Evolutionary conservation across 2,329 filamentous ascomycete species (phyloP).

Genomic region (Periconia macrospinosa): DNA sequence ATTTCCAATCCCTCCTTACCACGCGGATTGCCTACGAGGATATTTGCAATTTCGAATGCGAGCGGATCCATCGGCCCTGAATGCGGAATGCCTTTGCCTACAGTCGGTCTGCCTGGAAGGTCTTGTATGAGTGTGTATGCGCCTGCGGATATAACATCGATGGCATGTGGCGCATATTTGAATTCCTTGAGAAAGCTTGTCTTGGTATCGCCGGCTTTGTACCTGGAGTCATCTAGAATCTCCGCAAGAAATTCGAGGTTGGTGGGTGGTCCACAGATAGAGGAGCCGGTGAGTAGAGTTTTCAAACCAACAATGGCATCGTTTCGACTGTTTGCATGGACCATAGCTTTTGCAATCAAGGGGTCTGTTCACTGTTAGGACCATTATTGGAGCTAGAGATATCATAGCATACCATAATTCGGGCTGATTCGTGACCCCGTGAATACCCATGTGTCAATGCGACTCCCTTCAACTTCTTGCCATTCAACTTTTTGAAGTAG

Average conservation of each 20-base stretch:
- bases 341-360: constrained; percentile 62
- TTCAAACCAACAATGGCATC: constrained; percentile 51
- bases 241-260: constrained; percentile 60
- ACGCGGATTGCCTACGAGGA: constrained; percentile 59
- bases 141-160: constrained; percentile 60
- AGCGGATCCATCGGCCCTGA: constrained; percentile 65
- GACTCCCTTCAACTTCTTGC: constrained; percentile 50
- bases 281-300: constrained; percentile 48
- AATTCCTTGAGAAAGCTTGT: constrained; percentile 60
- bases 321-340: constrained; percentile 48
- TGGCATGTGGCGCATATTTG: constrained; percentile 52
- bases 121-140: constrained; percentile 64
- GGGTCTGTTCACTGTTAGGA: constrained; percentile 45
- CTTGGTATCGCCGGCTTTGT: constrained; percentile 55
- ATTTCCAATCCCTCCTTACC: constrained; percentile 61
- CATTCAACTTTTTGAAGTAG: constrained; percentile 60
- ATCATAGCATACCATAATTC: constrained; percentile 52
- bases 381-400: background rate
- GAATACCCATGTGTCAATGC: constrained; percentile 67
- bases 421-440: constrained; percentile 60
- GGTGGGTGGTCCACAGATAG: constrained; percentile 57
- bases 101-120: constrained; percentile 57
- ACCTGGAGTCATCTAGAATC: constrained; percentile 52
- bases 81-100: constrained; percentile 62
- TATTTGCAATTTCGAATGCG: constrained; percentile 61